phyloP scores from a whole-genome alignment of 768 basidiomycete genomes.

The Amanita pseudoporphyria region DNA sequence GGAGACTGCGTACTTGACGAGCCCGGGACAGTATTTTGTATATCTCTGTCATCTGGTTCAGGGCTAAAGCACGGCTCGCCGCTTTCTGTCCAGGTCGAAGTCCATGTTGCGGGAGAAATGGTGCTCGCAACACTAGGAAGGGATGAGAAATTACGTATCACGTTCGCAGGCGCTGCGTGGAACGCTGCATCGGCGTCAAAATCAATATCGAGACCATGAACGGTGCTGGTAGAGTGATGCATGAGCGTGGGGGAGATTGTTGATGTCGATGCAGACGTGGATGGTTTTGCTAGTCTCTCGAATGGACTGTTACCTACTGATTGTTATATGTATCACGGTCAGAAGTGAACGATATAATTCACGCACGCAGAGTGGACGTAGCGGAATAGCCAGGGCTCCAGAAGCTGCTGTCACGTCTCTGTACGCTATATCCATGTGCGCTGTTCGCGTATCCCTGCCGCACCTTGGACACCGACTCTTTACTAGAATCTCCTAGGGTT shows the following conservation, averaged over 20 bases:
- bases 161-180: not conserved
- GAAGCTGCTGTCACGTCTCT: not conserved
- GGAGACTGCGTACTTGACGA: not conserved
- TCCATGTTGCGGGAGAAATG: not conserved
- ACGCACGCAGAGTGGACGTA: conserved; percentile 1
- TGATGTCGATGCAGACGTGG: not conserved
- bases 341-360: not conserved
- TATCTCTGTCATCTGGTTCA: not conserved
- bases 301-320: not conserved
- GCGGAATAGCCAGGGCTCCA: not conserved
- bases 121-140: not conserved
- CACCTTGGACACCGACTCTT: too few species aligned
- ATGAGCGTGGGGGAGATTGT: not conserved
- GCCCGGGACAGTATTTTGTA: not conserved
- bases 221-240: not conserved
- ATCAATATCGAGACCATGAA: not conserved
- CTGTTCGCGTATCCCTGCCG: not conserved
- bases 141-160: not conserved
- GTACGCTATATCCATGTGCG: not conserved
- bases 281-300: not conserved
- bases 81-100: not conserved
- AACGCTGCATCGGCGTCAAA: not conserved
- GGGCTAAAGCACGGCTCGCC: not conserved
- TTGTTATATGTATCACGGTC: not conserved
- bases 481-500: not conserved